Percentiles rank a stretch among this genome's conserved stretches.
phyloP scores from a whole-genome alignment of 1,139 yeast species.

The Suhomyces coccinellae region DNA sequence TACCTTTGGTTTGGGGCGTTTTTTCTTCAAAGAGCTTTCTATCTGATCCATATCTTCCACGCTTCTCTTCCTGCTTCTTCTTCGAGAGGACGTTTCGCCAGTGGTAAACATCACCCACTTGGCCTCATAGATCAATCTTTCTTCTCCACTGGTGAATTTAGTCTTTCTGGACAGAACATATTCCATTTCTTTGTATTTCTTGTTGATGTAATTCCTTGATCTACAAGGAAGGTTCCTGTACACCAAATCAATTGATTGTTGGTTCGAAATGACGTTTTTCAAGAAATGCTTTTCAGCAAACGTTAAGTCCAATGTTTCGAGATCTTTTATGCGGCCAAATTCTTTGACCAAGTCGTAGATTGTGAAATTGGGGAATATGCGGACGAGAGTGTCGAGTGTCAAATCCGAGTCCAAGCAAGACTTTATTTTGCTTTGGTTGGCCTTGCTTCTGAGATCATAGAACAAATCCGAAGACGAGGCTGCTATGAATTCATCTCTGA shows the following conservation, averaged over 20 bases:
- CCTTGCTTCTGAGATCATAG: constrained; percentile 1
- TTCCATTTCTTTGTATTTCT: constrained; percentile 21
- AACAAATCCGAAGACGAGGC: background rate
- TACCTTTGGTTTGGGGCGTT: constrained; percentile 2
- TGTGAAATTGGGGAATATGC: constrained; percentile 8
- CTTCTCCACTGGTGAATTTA: constrained; percentile 30
- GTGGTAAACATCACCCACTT: constrained; percentile 34
- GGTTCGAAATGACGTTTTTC: constrained; percentile 7
- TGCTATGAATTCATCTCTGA: background rate
- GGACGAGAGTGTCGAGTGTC: constrained; percentile 4
- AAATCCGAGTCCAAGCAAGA: constrained; percentile 9
- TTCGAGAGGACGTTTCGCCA: constrained; percentile 15
- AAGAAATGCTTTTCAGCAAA: constrained; percentile 12
- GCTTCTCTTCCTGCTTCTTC: constrained; percentile 13
- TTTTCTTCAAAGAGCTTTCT: constrained; percentile 1
- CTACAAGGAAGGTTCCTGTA: constrained; percentile 16
- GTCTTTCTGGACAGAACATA: constrained; percentile 27
- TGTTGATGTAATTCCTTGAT: constrained; percentile 19
- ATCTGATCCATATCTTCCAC: constrained; percentile 8
- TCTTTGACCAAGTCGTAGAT: constrained; percentile 5
- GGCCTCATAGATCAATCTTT: constrained; percentile 39
- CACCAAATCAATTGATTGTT: constrained; percentile 3
- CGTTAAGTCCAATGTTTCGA: constrained; percentile 6
- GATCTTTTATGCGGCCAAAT: background rate
- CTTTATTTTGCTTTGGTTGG: background rate